phyloP scores from a whole-genome alignment of 1,284 basidiomycete species.

The Somion occarium region DNA sequence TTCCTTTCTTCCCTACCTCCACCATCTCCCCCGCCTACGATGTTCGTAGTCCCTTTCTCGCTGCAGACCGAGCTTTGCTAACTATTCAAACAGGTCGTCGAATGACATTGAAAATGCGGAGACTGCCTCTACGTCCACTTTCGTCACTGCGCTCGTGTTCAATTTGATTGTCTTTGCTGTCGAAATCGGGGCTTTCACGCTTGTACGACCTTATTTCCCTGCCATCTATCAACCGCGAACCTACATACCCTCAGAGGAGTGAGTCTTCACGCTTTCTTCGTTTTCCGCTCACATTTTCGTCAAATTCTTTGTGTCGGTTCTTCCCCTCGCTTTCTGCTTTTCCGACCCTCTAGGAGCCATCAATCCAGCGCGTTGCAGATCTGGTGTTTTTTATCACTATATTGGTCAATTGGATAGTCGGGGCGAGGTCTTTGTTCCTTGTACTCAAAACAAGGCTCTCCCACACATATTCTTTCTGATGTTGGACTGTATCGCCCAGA shows the following conservation, averaged over 20 bases:
- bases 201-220: conserved; percentile 68
- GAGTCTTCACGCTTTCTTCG: conserved; percentile 21
- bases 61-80: not conserved
- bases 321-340: too few relatives aligned
- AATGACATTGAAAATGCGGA: conserved; percentile 16
- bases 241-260: conserved; percentile 46
- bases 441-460: too few relatives aligned
- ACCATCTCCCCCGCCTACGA: not conserved
- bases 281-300: not conserved
- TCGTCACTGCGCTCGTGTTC: conserved; percentile 74
- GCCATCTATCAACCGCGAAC: conserved; percentile 81
- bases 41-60: not conserved
- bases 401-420: too few relatives aligned
- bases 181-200: conserved; percentile 67
- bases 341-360: too few relatives aligned
- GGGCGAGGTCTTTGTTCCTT: too few relatives aligned
- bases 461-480: too few relatives aligned
- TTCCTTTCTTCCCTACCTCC: not conserved
- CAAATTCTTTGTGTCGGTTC: too few relatives aligned
- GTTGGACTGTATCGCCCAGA: too few relatives aligned
- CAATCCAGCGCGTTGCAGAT: too few relatives aligned
- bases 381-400: too few relatives aligned
- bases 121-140: conserved; percentile 43
- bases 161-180: conserved; percentile 63
- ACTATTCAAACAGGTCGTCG: not conserved